Evolutionary conservation across 306 rosid genomes (phyloP).

Genomic region (Bauhinia variegata): DNA sequence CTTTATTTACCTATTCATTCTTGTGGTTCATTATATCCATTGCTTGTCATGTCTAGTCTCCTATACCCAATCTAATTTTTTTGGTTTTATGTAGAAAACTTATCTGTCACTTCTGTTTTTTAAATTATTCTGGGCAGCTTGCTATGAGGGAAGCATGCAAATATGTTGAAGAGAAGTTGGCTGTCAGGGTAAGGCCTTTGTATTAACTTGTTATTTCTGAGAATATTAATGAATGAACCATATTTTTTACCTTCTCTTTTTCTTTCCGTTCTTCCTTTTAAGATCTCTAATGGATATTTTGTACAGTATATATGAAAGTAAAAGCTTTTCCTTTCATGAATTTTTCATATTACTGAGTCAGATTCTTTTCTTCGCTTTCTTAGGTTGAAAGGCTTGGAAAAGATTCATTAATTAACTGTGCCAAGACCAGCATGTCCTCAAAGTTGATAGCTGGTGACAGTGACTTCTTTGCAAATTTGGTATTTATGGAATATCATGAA

Average conservation of each 20-base stretch:
- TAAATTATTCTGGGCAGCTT: constrained; percentile 56
- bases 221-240: too few relatives aligned
- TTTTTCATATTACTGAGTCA: too few relatives aligned
- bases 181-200: constrained; percentile 77
- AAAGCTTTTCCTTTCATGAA: too few relatives aligned
- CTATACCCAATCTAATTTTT: neutral
- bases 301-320: too few relatives aligned
- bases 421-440: constrained; percentile 99
- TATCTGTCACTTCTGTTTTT: constrained; percentile 15
- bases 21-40: neutral
- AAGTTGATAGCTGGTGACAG: constrained; percentile 96
- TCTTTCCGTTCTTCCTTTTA: too few relatives aligned
- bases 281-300: too few relatives aligned
- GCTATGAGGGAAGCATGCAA: constrained; percentile 99
- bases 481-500: constrained; percentile 47
- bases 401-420: constrained; percentile 83
- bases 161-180: constrained; percentile 78
- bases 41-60: neutral
- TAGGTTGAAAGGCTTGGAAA: constrained; percentile 97
- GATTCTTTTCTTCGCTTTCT: constrained; percentile 26
- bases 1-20: neutral
- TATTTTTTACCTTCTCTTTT: too few relatives aligned
- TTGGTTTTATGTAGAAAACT: neutral
- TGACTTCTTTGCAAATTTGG: constrained; percentile 91
- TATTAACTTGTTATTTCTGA: too few relatives aligned